These are phyloP conservation scores for Scalesia atractyloides DNA, from an alignment of 129 eudicot genomes.

Conservation along the genomic window DNA sequence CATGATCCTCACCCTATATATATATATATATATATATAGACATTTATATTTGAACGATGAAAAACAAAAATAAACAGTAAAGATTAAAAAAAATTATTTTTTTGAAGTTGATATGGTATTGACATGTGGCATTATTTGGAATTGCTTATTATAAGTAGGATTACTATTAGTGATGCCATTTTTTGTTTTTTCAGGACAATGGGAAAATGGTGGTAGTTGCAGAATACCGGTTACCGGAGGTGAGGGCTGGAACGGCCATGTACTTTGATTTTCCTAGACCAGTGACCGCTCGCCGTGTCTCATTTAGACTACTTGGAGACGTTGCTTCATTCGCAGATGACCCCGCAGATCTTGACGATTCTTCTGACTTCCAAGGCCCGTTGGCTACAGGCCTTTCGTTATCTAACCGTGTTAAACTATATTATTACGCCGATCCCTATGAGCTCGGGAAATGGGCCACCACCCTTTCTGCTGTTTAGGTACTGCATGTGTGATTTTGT, in stretches of 20 bases:
- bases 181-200: constrained; percentile 51
- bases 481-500: constrained; percentile 1
- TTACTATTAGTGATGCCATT: not conserved
- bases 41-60: no score
- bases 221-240: constrained; percentile 89
- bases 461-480: constrained; percentile 66
- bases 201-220: constrained; percentile 69
- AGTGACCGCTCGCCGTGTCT: constrained; percentile 54
- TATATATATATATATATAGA: no score
- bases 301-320: constrained; percentile 80
- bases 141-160: no score
- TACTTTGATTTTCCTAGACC: constrained; percentile 91
- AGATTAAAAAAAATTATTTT: no score
- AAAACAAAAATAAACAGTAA: no score
- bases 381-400: constrained; percentile 74
- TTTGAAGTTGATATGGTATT: no score
- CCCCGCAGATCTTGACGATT: constrained; percentile 77
- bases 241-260: constrained; percentile 75
- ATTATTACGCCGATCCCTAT: constrained; percentile 80
- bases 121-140: no score
- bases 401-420: constrained; percentile 68
- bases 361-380: constrained; percentile 47
- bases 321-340: constrained; percentile 80
- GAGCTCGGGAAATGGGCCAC: constrained; percentile 97
- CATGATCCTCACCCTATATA: no score